phyloP scores from a whole-genome alignment of 495 filamentous ascomycete genomes.

The Penicillium angulare region DNA sequence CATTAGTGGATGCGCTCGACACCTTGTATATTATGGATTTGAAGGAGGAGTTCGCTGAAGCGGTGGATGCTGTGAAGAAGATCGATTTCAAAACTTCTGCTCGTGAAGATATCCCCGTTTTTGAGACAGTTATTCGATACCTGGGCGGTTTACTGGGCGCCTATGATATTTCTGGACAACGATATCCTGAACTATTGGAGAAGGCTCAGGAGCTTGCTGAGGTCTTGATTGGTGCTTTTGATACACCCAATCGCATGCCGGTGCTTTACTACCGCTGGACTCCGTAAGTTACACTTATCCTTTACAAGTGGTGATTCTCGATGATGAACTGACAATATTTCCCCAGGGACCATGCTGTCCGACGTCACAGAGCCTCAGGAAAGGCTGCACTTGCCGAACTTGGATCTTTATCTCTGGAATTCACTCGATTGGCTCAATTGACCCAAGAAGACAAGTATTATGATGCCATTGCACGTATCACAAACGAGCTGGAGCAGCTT shows the following conservation, averaged over 20 bases:
- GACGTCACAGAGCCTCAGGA: constrained; percentile 63
- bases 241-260: constrained; percentile 97
- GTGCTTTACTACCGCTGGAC: constrained; percentile 83
- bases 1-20: constrained; percentile 88
- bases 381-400: constrained; percentile 76
- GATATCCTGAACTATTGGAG: constrained; percentile 68
- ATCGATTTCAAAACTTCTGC: constrained; percentile 86
- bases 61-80: constrained; percentile 67
- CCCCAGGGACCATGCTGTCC: constrained; percentile 55
- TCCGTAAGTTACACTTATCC: constrained; percentile 50
- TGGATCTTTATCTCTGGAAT: constrained; percentile 89
- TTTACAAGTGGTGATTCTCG: not conserved
- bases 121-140: constrained; percentile 86
- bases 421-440: constrained; percentile 88
- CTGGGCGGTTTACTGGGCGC: constrained; percentile 79
- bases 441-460: constrained; percentile 88
- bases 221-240: constrained; percentile 86
- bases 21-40: constrained; percentile 96
- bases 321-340: constrained; percentile 10
- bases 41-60: constrained; percentile 85
- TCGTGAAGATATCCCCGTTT: constrained; percentile 68
- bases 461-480: constrained; percentile 91
- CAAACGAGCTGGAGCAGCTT: constrained; percentile 76
- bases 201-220: constrained; percentile 90
- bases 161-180: constrained; percentile 73